Evolutionary conservation across 768 basidiomycete species (phyloP).

Genomic region (Candolleomyces eurysporus): DNA sequence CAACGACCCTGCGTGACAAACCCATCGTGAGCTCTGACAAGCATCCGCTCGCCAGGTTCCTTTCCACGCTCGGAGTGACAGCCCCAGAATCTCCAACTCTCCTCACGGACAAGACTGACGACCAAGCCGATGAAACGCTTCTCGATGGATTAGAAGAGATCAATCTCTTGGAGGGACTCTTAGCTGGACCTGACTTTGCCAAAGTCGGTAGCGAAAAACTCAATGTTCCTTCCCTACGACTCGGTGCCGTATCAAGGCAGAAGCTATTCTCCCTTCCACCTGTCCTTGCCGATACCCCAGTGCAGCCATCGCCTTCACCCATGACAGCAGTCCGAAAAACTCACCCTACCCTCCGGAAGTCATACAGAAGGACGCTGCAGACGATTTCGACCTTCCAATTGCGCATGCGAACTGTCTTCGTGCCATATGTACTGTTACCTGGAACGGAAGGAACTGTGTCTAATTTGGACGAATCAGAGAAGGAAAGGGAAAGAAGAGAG

Average conservation of each 20-base stretch:
- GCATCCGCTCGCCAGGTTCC: conserved; percentile 42
- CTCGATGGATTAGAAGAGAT: conserved; percentile 53
- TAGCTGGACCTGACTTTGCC: conserved; percentile 51
- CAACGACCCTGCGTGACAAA: conserved; percentile 85
- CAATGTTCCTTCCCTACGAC: conserved; percentile 64
- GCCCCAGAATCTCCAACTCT: conserved; percentile 32
- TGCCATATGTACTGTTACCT: conserved; percentile 77
- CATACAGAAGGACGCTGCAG: conserved; percentile 75
- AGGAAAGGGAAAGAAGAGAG: conserved; percentile 56
- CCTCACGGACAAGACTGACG: conserved; percentile 28
- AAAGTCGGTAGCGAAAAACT: conserved; percentile 30
- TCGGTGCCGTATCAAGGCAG: conserved; percentile 66
- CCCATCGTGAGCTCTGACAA: conserved; percentile 45
- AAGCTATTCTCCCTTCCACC: conserved; percentile 64
- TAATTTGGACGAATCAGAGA: conserved; percentile 39
- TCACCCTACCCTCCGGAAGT: conserved; percentile 77
- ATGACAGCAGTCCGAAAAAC: conserved; percentile 46
- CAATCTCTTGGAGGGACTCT: conserved; percentile 56
- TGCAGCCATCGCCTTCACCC: conserved; percentile 47
- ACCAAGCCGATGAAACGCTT: conserved; percentile 49
- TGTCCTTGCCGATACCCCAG: conserved; percentile 39
- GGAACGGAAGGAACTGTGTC: conserved; percentile 28
- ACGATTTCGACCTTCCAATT: conserved; percentile 85
- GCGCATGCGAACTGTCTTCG: conserved; percentile 92
- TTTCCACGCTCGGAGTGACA: conserved; percentile 36